A percentile compares a stretch with the other conserved stretches of the same genome.
Conservation (phyloP, 1,284 basidiomycete species). For the Gymnopus androsaceus region DNA sequence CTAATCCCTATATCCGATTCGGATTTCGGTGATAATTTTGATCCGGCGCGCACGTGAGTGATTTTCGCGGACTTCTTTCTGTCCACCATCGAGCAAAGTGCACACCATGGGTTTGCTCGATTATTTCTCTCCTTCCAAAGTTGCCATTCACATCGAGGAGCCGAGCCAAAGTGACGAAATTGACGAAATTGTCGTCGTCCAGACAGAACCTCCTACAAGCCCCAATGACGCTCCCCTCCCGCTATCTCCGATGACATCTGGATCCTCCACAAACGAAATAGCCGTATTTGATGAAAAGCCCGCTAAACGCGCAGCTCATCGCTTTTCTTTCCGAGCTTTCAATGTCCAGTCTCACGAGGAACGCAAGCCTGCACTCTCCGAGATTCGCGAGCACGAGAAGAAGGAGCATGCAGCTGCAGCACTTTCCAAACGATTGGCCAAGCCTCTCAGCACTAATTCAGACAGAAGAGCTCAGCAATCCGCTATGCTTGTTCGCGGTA, state of each 20-base stretch:
- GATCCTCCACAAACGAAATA: background rate
- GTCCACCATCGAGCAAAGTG: conserved; percentile 9
- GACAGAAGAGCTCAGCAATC: conserved; percentile 65
- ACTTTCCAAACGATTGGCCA: conserved; percentile 35
- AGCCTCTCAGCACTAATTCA: conserved; percentile 39
- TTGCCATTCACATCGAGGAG: conserved; percentile 2
- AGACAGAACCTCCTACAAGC: background rate
- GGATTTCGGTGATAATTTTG: background rate
- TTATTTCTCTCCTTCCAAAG: conserved; percentile 15
- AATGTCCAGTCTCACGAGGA: conserved; percentile 31
- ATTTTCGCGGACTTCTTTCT: conserved; percentile 2
- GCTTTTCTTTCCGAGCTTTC: conserved; percentile 27
- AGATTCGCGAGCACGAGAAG: conserved; percentile 42
- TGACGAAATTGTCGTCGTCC: background rate
- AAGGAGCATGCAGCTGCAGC: conserved; percentile 35
- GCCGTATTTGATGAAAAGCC: conserved; percentile 8
- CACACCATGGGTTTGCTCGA: conserved; percentile 21
- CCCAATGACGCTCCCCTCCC: conserved; percentile 20
- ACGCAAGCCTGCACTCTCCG: conserved; percentile 39
- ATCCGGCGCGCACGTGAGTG: background rate
- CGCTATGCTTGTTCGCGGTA: conserved; percentile 60
- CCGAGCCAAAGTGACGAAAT: background rate
- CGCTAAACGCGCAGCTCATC: conserved; percentile 15
- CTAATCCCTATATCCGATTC: background rate
- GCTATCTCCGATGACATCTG: conserved; percentile 8